These are phyloP conservation scores for Suillus discolor DNA, from an alignment of 768 basidiomycete genomes.

Conservation along the genomic window DNA sequence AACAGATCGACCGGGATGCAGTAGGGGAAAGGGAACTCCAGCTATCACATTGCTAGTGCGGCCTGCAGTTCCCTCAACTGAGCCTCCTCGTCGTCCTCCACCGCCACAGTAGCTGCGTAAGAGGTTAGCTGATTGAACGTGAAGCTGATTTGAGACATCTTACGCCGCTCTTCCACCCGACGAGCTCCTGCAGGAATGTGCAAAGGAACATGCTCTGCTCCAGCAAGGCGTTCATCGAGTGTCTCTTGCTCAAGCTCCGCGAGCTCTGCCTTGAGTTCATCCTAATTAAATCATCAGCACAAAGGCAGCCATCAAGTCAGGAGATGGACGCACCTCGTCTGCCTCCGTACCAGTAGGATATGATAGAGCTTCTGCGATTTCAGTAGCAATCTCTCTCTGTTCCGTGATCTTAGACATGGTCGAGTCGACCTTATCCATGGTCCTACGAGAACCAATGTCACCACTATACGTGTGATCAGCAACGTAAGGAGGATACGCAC, in stretches of 20 bases:
- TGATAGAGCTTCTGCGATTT: conserved; percentile 89
- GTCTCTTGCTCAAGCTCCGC: conserved; percentile 88
- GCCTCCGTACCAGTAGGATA: conserved; percentile 60
- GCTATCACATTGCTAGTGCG: conserved; percentile 73
- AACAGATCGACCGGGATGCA: conserved; percentile 12
- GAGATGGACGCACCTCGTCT: conserved; percentile 65
- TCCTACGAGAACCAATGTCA: conserved; percentile 43
- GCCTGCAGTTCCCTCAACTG: conserved; percentile 91
- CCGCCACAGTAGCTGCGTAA: conserved; percentile 40
- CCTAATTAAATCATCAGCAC: conserved; percentile 46
- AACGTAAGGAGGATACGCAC: conserved; percentile 50
- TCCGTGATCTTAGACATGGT: conserved; percentile 88
- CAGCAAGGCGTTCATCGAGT: conserved; percentile 80
- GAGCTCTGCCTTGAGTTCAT: conserved; percentile 76
- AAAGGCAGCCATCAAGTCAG: conserved; percentile 2
- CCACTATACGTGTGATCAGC: background rate
- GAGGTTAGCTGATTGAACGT: conserved; percentile 6
- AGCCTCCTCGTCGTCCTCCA: conserved; percentile 90
- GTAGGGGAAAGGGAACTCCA: conserved; percentile 13
- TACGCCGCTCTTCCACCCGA: conserved; percentile 41
- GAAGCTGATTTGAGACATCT: background rate
- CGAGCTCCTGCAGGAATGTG: conserved; percentile 72
- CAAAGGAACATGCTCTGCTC: conserved; percentile 87
- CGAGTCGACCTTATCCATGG: conserved; percentile 84
- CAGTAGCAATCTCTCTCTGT: conserved; percentile 89